Base-by-base conservation (phyloP, 2,329 filamentous ascomycete genomes). In the Basipetospora chlamydospora region DNA sequence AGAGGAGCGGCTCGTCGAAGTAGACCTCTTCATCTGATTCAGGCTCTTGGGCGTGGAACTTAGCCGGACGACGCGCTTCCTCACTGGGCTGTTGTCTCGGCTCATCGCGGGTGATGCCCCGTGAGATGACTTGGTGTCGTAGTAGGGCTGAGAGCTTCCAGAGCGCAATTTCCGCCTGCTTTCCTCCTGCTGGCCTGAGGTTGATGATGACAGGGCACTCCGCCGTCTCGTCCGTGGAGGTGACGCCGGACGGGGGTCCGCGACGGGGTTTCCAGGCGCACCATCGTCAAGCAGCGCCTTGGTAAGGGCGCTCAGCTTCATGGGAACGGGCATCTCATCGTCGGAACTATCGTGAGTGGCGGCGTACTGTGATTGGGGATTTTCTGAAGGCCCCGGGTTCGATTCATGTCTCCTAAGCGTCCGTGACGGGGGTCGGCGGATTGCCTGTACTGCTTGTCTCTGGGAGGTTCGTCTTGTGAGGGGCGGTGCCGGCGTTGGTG, bases 291-390 rank as follows among this genome's bases (percentile, higher is more conserved):
- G 67, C 12, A 95, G 66, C 15, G 85, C 87, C 52, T 90, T 88
- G 33, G 88, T 93, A 46, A 90, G 73, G 48, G 87, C 86, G 54
- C 86, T 95, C 53, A 95, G 80, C 61, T 90, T 92, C 73, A 90
- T 85, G 48, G 86, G 86, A 46, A 84, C 80, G 12, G 82, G 81
- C 20, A 92, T 83, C 58, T 95, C 88, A 50, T 95, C 88, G 58
- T 95, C 88, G 17, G 87, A 94, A 63, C 84, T 94, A 52, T 94
- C 87, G 47, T 83, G 78, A 54, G 77, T 49, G n/a, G 54, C 58
- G 44, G 60, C 66, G 33, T 64, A 62, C 40, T 64, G 63, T 38
- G 64, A 55, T 26, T 49, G 52, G 7, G 58, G 55, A 23, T 11
- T 23, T 6, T 11, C 11, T 6, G 22, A 23, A 6, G 22, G 22